Base-by-base conservation (phyloP, 495 filamentous ascomycete species). In the Amniculicola lignicola region DNA sequence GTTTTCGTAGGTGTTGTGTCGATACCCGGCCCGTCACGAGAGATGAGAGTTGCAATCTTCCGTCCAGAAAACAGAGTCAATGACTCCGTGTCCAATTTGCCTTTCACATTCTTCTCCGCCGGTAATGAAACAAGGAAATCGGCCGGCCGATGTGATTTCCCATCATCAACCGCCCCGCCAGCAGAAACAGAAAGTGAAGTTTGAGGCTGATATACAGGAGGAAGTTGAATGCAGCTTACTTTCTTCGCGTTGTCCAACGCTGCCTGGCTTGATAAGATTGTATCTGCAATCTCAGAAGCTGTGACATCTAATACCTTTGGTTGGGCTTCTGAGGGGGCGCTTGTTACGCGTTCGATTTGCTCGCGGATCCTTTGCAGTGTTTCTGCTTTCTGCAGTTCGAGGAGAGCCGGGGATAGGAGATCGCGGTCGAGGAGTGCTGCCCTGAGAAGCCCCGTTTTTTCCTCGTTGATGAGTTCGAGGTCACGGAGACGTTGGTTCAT, bases 361-460 rank as follows among this genome's bases (percentile, higher is more conserved):
- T 54, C 57, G 18, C 48, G 65, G 14, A 71, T 64, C 18, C 68
- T 57, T 31, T 57, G 56, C 37, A 60, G 35, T 18, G 44, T 31
- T 41, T 64, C 61, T 7, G 44, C 50, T 33, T 35, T 49, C 46
- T 49, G 39, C 1, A 64, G 35, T 68, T 70, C 59, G 62, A 69
- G 47, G 61, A 68, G 10, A 58, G 66, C 51, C 52, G 69, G 50
- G 16, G 33, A 43, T 5, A 75, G 47, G n/a, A 71, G 61, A n/a
- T 72, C 62, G 5, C 46, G 61, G 38, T 71, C 70, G 41, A 74
- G 67, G 23, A 76, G 70, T 5, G 67, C 63, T 21, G 49, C 37
- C 2, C 58, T 52, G 5, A 69, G 56, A 15, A 69, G 56, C 14
- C 57, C 62, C 16, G 63, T 68, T 52, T 74, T 68, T 51, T 71